Conservation (phyloP, 1,284 basidiomycete species). For the Cystobasidium sp. region DNA sequence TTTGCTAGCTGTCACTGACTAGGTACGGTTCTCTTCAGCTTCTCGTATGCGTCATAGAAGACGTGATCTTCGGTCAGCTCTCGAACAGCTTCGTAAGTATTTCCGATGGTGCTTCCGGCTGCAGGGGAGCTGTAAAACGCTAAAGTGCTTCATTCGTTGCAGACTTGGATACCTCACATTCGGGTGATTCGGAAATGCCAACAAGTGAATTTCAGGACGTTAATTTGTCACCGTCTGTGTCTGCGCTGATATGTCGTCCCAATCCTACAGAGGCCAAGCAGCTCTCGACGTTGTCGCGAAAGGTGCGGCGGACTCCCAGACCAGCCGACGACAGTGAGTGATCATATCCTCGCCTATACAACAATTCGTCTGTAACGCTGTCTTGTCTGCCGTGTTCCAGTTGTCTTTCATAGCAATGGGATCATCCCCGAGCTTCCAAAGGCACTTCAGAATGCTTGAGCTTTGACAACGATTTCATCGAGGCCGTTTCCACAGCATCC, state of each 20-base stretch:
- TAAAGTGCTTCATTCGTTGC: not conserved
- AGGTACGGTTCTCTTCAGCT: not conserved
- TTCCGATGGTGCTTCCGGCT: no score
- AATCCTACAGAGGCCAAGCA: not conserved
- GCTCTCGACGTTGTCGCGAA: not conserved
- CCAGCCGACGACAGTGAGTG: not conserved
- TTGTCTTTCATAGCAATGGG: no score
- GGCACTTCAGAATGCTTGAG: no score
- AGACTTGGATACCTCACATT: not conserved
- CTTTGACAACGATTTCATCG: no score
- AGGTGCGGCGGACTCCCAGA: not conserved
- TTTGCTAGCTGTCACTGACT: no score
- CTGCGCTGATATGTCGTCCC: not conserved
- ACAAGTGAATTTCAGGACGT: not conserved
- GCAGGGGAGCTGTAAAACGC: not conserved
- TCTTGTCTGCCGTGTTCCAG: not conserved
- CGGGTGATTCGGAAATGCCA: not conserved
- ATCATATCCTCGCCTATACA: not conserved
- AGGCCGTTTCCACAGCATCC: no score
- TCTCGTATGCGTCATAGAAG: constrained; percentile 4
- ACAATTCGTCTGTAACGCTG: not conserved
- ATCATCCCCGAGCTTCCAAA: no score
- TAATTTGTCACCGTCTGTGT: not conserved
- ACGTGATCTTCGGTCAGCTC: not conserved
- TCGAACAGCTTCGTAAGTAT: constrained; percentile 1